Conservation (phyloP, 257 asterid species). For the Agastache rugosa region DNA sequence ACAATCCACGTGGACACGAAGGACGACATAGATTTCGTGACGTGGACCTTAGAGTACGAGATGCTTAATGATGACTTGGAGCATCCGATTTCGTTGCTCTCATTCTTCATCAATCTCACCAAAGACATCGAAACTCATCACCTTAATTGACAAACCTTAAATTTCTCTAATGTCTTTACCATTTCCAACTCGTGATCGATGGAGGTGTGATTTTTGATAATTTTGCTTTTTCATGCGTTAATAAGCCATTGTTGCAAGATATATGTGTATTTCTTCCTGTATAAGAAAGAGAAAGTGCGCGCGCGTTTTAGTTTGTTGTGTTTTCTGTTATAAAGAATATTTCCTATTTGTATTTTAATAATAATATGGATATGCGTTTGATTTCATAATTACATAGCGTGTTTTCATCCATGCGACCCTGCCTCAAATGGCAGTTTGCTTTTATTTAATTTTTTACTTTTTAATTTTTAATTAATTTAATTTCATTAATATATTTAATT, state of each 20-base stretch:
- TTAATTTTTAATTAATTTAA: too few species aligned
- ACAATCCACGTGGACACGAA: not conserved
- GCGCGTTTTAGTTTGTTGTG: too few species aligned
- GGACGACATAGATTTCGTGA: not conserved
- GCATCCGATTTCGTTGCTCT: conserved; percentile 2
- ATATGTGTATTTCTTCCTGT: not conserved
- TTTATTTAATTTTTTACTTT: too few species aligned
- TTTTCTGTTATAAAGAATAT: too few species aligned
- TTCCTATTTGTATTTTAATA: too few species aligned
- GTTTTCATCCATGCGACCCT: too few species aligned
- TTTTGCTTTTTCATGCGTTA: not conserved
- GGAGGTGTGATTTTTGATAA: not conserved
- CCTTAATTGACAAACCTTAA: not conserved
- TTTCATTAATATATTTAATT: too few species aligned
- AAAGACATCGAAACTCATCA: conserved; percentile 10
- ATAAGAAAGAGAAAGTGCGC: too few species aligned
- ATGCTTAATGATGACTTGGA: conserved; percentile 15
- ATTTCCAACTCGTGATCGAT: not conserved
- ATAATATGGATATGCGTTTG: too few species aligned
- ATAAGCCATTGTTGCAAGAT: not conserved
- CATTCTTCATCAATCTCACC: not conserved
- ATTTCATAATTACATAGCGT: too few species aligned
- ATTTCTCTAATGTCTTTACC: not conserved
- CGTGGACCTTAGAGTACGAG: conserved; percentile 4
- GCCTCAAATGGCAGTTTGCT: too few species aligned